Evolutionary conservation across 108 stramenopile genomes (phyloP).

Genomic region (Nannochloropsis oceanica): DNA sequence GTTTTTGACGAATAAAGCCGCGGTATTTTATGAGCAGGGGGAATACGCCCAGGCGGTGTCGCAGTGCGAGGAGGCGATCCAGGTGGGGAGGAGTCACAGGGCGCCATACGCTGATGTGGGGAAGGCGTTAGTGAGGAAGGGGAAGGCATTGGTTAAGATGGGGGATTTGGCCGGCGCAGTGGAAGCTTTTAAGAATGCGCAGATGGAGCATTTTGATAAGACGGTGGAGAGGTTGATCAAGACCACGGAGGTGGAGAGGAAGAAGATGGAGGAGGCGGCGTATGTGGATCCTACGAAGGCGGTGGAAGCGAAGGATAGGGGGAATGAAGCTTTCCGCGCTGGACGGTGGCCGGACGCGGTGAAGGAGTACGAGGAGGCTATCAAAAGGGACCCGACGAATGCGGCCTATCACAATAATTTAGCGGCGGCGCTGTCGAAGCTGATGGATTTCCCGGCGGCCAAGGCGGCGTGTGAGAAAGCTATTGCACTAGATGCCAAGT

Average conservation of each 20-base stretch:
- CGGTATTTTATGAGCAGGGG: constrained; percentile 80
- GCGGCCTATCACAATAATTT: constrained; percentile 93
- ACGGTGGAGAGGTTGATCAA: constrained; percentile 81
- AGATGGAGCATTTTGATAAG: constrained; percentile 48
- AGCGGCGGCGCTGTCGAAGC: constrained; percentile 81
- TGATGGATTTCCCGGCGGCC: constrained; percentile 91
- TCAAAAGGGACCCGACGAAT: constrained; percentile 92
- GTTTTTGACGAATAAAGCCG: constrained; percentile 83
- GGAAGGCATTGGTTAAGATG: constrained; percentile 79
- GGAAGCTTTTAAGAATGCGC: constrained; percentile 59
- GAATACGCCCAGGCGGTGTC: constrained; percentile 55
- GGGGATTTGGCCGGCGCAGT: constrained; percentile 73
- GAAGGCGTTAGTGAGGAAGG: constrained; percentile 76
- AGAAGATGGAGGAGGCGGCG: constrained; percentile 61
- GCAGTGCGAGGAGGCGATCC: constrained; percentile 67
- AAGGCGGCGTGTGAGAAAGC: constrained; percentile 80
- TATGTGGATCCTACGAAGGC: constrained; percentile 92
- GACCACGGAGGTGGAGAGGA: constrained; percentile 77
- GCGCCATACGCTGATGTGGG: constrained; percentile 85
- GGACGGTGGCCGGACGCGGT: constrained; percentile 54
- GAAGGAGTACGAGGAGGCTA: constrained; percentile 60
- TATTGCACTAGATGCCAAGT: constrained; percentile 85
- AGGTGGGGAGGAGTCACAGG: constrained; percentile 66
- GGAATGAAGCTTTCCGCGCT: constrained; percentile 79
- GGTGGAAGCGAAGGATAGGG: constrained; percentile 88